Evolutionary conservation across 805 yeast genomes (phyloP).

Genomic region (Candida fluviatilis): DNA sequence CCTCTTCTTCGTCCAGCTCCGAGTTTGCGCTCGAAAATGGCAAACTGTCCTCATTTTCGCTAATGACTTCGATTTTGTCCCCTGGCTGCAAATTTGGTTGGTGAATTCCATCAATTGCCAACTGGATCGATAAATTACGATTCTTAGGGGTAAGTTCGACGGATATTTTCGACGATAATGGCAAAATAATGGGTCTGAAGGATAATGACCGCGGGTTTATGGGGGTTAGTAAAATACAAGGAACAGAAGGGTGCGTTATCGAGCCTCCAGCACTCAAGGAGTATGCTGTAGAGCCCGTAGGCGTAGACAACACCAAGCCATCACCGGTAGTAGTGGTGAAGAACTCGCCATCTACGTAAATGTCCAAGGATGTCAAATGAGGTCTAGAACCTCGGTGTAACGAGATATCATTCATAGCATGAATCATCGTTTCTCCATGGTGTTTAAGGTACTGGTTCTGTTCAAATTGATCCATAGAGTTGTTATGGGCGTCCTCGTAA

Average conservation of each 20-base stretch:
- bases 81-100: conserved; percentile 66
- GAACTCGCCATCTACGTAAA: conserved; percentile 79
- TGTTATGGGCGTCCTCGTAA: neutral
- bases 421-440: conserved; percentile 36
- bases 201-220: conserved; percentile 88
- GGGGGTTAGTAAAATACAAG: conserved; percentile 79
- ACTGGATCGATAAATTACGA: conserved; percentile 39
- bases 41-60: conserved; percentile 59
- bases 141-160: conserved; percentile 53
- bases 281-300: conserved; percentile 95
- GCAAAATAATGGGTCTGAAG: conserved; percentile 84
- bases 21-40: conserved; percentile 5
- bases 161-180: conserved; percentile 70
- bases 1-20: conserved; percentile 14
- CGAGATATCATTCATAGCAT: conserved; percentile 91
- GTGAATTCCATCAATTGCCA: conserved; percentile 82
- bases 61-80: conserved; percentile 72
- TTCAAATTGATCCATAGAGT: conserved; percentile 10
- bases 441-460: conserved; percentile 14
- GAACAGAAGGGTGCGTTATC: conserved; percentile 84
- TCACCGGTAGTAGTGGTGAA: conserved; percentile 90
- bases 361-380: conserved; percentile 76
- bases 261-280: conserved; percentile 89
- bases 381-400: conserved; percentile 88
- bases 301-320: conserved; percentile 81